Conservation (phyloP, 106 monocot species). For the Phalaenopsis equestris region DNA sequence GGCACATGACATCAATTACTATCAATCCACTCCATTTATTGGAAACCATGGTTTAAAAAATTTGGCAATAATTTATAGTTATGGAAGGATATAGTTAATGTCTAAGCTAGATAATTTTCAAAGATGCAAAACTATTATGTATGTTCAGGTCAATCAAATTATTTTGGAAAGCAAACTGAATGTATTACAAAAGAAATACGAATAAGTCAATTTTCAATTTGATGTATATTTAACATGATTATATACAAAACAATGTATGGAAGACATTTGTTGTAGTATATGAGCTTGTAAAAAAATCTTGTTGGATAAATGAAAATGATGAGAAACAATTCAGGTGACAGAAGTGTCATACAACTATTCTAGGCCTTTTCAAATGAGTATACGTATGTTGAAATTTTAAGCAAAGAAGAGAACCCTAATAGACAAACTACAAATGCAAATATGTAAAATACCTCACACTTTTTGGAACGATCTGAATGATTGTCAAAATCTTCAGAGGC, state of each 20-base stretch:
- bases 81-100: too few species aligned
- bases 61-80: too few species aligned
- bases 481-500: slow-evolving; percentile 29
- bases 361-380: background rate
- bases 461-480: slow-evolving; percentile 15
- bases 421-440: background rate
- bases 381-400: background rate
- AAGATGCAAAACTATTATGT: background rate
- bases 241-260: background rate
- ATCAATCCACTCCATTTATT: too few species aligned
- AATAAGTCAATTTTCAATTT: background rate
- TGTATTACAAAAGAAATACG: too few species aligned
- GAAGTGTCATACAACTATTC: background rate
- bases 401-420: background rate
- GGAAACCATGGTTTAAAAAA: too few species aligned
- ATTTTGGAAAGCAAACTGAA: background rate
- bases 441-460: slow-evolving; percentile 29
- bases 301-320: background rate
- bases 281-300: background rate
- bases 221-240: background rate
- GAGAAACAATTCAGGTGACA: background rate
- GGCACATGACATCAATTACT: too few species aligned
- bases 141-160: background rate
- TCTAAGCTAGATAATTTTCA: background rate
- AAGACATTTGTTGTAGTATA: background rate